Evolutionary conservation across 208 protist genomes (phyloP).

Genomic region (Phytomonas sp.): DNA sequence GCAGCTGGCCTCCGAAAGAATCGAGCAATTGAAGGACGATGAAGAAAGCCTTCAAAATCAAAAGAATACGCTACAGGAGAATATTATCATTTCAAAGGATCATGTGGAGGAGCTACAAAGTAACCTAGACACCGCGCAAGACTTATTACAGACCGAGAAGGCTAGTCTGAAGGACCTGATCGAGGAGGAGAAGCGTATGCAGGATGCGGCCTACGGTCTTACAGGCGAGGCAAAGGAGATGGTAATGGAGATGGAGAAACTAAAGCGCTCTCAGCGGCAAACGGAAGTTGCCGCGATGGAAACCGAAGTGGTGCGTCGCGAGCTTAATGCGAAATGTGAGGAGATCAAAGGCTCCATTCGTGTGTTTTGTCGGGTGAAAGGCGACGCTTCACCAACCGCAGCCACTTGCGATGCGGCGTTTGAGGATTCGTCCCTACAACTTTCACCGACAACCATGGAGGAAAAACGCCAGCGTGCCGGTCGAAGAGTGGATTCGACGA

Average conservation of each 20-base stretch:
- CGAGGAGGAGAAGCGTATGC: constrained; percentile 42
- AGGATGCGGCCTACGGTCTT: constrained; percentile 59
- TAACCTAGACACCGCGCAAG: constrained; percentile 13
- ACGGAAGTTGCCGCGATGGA: constrained; percentile 31
- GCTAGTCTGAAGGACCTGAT: constrained; percentile 18
- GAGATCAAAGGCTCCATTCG: constrained; percentile 87
- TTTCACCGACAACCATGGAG: not conserved
- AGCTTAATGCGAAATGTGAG: constrained; percentile 66
- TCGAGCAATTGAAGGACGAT: constrained; percentile 15
- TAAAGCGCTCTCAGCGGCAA: constrained; percentile 19
- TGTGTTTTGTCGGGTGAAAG: constrained; percentile 88
- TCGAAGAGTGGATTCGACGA: not conserved
- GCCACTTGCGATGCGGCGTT: not conserved
- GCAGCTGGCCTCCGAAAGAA: constrained; percentile 26
- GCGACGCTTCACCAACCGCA: constrained; percentile 7
- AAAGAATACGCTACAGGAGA: constrained; percentile 38
- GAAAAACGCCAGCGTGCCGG: not conserved
- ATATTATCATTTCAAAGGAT: constrained; percentile 48
- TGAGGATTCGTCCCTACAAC: not conserved
- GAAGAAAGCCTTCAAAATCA: constrained; percentile 17
- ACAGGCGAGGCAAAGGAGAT: constrained; percentile 64
- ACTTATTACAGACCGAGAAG: constrained; percentile 14
- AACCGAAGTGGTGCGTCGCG: constrained; percentile 59
- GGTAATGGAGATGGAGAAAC: constrained; percentile 45
- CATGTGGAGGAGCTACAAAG: constrained; percentile 22